Evolutionary conservation across 106 monocot genomes (phyloP).

Genomic region (Apostasia shenzhenica): DNA sequence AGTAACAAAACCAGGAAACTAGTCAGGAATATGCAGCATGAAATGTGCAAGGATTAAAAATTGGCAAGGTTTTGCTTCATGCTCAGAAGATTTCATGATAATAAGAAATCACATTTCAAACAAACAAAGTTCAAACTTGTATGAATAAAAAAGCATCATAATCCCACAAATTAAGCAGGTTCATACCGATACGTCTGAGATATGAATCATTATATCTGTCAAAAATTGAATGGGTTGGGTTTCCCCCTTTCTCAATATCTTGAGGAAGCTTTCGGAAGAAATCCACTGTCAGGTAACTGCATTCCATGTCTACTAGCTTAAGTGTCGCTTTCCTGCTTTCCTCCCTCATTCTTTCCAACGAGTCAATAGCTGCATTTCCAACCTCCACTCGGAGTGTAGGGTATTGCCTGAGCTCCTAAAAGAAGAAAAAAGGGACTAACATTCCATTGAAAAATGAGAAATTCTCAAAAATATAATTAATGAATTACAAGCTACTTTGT

Average conservation of each 20-base stretch:
- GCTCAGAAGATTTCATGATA: no score
- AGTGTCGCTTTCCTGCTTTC: constrained; percentile 66
- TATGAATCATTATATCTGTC: constrained; percentile 37
- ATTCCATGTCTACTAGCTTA: constrained; percentile 79
- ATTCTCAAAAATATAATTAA: background rate
- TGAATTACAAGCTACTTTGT: background rate
- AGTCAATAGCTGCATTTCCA: constrained; percentile 56
- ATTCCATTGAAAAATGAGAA: background rate
- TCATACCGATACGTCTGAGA: constrained; percentile 31
- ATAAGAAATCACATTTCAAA: no score
- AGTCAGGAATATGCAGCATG: no score
- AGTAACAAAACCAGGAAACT: background rate
- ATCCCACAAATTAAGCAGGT: no score
- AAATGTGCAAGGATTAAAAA: no score
- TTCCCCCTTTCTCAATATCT: constrained; percentile 62
- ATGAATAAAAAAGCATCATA: no score
- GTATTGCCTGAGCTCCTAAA: constrained; percentile 71
- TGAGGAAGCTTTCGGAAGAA: constrained; percentile 86
- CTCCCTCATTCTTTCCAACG: constrained; percentile 71
- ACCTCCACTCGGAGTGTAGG: constrained; percentile 72
- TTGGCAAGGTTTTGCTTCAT: no score
- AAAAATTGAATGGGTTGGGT: constrained; percentile 16
- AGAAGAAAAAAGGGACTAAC: background rate
- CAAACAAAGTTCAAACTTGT: no score
- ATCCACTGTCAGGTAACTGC: constrained; percentile 73